Evolutionary conservation across 306 rosid species (phyloP), one percentile per base, ranked within the genome.

Genomic region (Urtica urens): DNA sequence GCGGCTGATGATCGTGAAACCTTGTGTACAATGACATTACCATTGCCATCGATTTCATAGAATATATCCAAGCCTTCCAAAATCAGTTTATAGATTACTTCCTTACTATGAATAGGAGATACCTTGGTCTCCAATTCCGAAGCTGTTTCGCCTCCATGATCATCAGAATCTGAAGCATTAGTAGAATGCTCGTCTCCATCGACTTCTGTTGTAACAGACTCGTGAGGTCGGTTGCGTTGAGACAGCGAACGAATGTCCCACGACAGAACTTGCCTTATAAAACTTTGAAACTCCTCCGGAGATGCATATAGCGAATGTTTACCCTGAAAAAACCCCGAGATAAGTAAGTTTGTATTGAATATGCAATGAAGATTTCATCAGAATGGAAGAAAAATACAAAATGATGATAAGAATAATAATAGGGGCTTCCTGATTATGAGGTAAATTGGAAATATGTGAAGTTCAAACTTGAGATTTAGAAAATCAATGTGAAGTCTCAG

Each of bases 181-280:
- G 26, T 72, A 31, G 26, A 44, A 11, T 14, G n/a, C n/a, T n/a
- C n/a, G n/a, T n/a, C 18, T 51, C 67, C 49, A 15, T 52, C 70
- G 13, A 54, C 65, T 46, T 65, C 75, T 35, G 46, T 47, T 22
- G 46, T 10, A 53, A 40, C 44, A 50, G 63, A 64, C 38, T 60
- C 66, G 17, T 64, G 92, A 66, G 87, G 92, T 22, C 70, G 74
- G 38, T 55, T 90, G 27, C 87, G 71, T 64, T 90, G 99, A 60
- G 87, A 66, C 64, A 75, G 18, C 23, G 97, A 81, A 28, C 94
- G 82, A 35, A 90, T 81, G 74, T 90, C 99, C 95, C 95, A 85
- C 8, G 99, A 79, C 62, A 90, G 95, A 58, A 90, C 95, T 68
- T 90, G 87, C 67, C 47, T 69, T 63, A 90, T 63, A 62, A 85